Evolutionary conservation across 192 early-diverging fungal species (phyloP).

Genomic region (Geranomyces michiganensis): DNA sequence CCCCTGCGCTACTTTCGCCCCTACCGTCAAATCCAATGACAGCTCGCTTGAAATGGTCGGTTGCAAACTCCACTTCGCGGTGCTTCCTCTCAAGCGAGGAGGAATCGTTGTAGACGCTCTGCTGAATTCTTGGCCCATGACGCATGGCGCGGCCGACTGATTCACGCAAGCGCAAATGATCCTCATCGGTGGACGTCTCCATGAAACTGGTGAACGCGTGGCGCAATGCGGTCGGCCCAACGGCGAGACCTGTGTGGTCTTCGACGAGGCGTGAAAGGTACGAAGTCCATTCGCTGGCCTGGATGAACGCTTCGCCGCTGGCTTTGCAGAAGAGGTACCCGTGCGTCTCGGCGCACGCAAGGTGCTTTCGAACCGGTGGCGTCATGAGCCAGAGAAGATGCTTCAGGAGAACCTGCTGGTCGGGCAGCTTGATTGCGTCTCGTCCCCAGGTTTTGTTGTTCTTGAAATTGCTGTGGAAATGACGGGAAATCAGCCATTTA

Average conservation of each 20-base stretch:
- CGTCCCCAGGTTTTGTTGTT: not conserved
- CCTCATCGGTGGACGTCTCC: not conserved
- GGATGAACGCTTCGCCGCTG: not conserved
- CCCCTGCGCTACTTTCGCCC: not conserved
- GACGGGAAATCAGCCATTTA: too few species aligned
- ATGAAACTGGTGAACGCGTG: conserved; percentile 19
- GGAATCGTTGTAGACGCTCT: too few species aligned
- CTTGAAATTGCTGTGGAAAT: conserved; percentile 16
- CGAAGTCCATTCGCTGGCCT: conserved; percentile 13
- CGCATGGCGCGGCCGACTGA: conserved; percentile 9
- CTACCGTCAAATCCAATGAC: too few species aligned
- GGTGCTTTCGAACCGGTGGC: not conserved
- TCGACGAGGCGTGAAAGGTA: conserved; percentile 21
- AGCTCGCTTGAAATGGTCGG: too few species aligned
- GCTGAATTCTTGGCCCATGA: conserved; percentile 3
- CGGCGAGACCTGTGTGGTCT: not conserved
- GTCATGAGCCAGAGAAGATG: not conserved
- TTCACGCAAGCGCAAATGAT: conserved; percentile 16
- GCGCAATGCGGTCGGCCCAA: conserved; percentile 13
- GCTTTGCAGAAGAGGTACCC: conserved; percentile 23
- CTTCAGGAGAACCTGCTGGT: not conserved
- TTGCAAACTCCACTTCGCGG: too few species aligned
- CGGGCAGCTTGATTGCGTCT: conserved; percentile 19
- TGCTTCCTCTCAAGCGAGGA: too few species aligned
- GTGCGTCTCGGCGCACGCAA: not conserved